A percentile compares a stretch with the other conserved stretches of the same genome.
These are phyloP conservation scores for Tolypocladium pustulatum DNA, from an alignment of 2,329 filamentous ascomycete species.

Conservation along the genomic window DNA sequence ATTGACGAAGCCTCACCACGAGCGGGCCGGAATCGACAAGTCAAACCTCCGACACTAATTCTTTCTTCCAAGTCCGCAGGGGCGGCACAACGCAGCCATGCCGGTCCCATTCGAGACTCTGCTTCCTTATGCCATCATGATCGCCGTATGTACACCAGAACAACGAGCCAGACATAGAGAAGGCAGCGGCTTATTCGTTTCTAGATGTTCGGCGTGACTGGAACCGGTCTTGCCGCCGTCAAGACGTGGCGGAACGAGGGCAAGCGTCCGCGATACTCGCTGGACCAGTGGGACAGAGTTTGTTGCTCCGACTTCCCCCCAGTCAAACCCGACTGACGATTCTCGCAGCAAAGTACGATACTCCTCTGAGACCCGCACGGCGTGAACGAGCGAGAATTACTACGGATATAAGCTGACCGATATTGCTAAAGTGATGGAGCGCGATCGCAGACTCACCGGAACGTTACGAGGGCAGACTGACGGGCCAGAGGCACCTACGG, in stretches of 20 bases:
- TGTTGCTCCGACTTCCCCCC: constrained; percentile 11
- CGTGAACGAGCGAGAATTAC: not conserved
- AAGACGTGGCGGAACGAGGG: constrained; percentile 49
- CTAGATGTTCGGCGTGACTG: constrained; percentile 54
- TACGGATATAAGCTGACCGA: constrained; percentile 1
- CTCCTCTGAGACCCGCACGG: not conserved
- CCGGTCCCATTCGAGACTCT: constrained; percentile 54
- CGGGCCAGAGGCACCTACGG: constrained; percentile 41
- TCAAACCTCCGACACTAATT: not conserved
- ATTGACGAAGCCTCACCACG: not conserved
- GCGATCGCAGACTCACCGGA: constrained; percentile 51
- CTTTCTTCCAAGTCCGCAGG: constrained; percentile 14
- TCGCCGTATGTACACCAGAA: constrained; percentile 36
- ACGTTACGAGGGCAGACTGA: constrained; percentile 48
- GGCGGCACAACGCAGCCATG: constrained; percentile 32
- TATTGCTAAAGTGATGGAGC: constrained; percentile 47
- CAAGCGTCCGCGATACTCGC: constrained; percentile 47
- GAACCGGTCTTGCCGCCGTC: constrained; percentile 46
- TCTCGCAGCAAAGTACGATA: constrained; percentile 41
- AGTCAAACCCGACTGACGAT: constrained; percentile 14
- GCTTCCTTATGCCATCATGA: constrained; percentile 55
- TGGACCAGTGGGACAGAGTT: constrained; percentile 56
- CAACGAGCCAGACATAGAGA: constrained; percentile 1
- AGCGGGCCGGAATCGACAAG: not conserved
- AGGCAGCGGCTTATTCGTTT: constrained; percentile 12